These are phyloP conservation scores for Phytomonas sp. DNA, from an alignment of 208 protist species.

Conservation along the genomic window DNA sequence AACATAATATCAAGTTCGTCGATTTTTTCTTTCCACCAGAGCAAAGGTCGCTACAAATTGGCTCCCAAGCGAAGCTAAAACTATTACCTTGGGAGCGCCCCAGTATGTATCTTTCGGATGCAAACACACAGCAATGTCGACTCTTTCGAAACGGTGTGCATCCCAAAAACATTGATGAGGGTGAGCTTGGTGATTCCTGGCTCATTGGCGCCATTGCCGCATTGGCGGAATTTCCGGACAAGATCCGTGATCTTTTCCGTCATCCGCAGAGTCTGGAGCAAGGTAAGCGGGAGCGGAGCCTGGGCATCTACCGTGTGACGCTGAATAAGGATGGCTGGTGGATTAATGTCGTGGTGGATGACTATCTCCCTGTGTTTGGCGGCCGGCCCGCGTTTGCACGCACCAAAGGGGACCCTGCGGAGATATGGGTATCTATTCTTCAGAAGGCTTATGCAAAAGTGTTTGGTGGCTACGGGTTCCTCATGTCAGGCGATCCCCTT, in stretches of 20 bases:
- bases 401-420: conserved; percentile 42
- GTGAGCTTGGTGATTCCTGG: conserved; percentile 79
- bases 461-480: conserved; percentile 70
- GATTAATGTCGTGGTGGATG: conserved; percentile 77
- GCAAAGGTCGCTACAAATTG: conserved; percentile 64
- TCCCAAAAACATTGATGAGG: conserved; percentile 70
- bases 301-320: conserved; percentile 60
- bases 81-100: conserved; percentile 73
- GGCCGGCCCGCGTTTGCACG: conserved; percentile 57
- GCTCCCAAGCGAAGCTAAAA: conserved; percentile 46
- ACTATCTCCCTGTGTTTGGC: conserved; percentile 68
- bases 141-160: conserved; percentile 70
- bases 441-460: conserved; percentile 90
- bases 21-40: conserved; percentile 69
- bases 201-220: conserved; percentile 52
- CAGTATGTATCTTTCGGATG: conserved; percentile 66
- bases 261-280: conserved; percentile 51
- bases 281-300: conserved; percentile 44
- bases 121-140: conserved; percentile 53
- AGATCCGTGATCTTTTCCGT: conserved; percentile 55
- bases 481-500: conserved; percentile 62
- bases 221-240: conserved; percentile 59
- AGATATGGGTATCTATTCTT: conserved; percentile 74
- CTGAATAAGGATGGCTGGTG: conserved; percentile 89
- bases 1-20: conserved; percentile 59